phyloP scores from a whole-genome alignment of 306 rosid genomes.

The Begonia peltatifolia region DNA sequence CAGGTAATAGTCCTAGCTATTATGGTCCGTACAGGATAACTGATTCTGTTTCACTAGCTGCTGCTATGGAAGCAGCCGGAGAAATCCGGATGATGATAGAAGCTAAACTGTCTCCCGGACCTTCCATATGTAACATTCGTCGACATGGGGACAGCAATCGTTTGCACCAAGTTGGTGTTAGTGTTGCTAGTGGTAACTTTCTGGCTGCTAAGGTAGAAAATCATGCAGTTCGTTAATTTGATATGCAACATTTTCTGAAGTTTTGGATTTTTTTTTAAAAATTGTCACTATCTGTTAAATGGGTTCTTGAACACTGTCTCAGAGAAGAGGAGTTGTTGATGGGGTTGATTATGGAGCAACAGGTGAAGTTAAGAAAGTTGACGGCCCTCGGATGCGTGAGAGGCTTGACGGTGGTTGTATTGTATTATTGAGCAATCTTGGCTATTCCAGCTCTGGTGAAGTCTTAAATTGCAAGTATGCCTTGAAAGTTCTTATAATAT shows the following conservation, averaged over 20 bases:
- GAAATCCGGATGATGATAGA: slow-evolving; percentile 70
- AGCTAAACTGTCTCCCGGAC: slow-evolving; percentile 97
- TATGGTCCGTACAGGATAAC: slow-evolving; percentile 82
- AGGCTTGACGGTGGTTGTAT: slow-evolving; percentile 92
- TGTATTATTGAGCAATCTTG: slow-evolving; percentile 86
- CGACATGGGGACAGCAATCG: slow-evolving; percentile 92
- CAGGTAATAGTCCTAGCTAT: slow-evolving; percentile 64
- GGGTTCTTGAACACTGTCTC: slow-evolving; percentile 19
- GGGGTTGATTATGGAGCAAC: slow-evolving; percentile 94
- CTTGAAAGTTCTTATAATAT: not conserved
- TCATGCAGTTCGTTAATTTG: slow-evolving; percentile 2
- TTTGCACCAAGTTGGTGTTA: slow-evolving; percentile 86
- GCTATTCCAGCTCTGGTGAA: slow-evolving; percentile 97
- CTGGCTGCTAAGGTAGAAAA: slow-evolving; percentile 86
- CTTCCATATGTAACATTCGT: slow-evolving; percentile 81
- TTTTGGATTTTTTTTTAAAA: not conserved
- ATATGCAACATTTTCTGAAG: not conserved
- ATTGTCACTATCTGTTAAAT: slow-evolving; percentile 2
- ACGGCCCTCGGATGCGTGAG: slow-evolving; percentile 73
- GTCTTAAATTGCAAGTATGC: slow-evolving; percentile 97
- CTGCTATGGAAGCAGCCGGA: slow-evolving; percentile 94
- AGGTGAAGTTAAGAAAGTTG: slow-evolving; percentile 94
- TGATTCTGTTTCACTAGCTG: slow-evolving; percentile 53
- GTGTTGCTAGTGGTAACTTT: slow-evolving; percentile 93
- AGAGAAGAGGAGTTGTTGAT: slow-evolving; percentile 84